Percentiles rank a stretch among this genome's conserved stretches.
phyloP scores from a whole-genome alignment of 2,329 filamentous ascomycete genomes.

The Arthrobotrys megalospora region DNA sequence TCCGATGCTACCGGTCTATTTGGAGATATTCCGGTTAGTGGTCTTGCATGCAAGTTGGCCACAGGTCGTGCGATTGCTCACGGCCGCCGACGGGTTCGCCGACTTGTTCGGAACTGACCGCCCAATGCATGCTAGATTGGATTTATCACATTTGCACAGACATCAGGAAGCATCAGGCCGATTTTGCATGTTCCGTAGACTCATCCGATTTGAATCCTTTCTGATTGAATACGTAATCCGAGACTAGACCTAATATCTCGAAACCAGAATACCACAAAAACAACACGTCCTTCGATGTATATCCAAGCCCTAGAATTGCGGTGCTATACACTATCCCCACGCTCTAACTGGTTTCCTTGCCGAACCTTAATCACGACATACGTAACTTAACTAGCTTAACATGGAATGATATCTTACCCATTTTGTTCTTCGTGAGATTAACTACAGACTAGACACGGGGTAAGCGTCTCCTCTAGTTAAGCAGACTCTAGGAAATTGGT shows the following conservation, averaged over 20 bases:
- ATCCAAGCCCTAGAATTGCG: not conserved
- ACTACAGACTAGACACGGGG: too few relatives aligned
- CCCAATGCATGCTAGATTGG: constrained; percentile 9
- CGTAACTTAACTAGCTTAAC: too few relatives aligned
- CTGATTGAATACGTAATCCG: constrained; percentile 21
- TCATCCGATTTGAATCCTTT: not conserved
- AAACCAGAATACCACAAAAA: constrained; percentile 17
- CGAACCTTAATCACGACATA: too few relatives aligned
- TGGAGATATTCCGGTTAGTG: constrained; percentile 12
- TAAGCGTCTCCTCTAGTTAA: too few relatives aligned
- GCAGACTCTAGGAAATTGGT: too few relatives aligned
- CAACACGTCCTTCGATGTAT: not conserved
- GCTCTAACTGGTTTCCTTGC: too few relatives aligned
- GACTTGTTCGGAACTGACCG: constrained; percentile 8
- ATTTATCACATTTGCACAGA: not conserved
- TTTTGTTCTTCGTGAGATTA: too few relatives aligned
- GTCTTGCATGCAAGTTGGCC: too few relatives aligned
- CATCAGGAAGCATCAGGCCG: not conserved
- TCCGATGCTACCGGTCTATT: constrained; percentile 25
- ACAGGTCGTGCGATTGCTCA: not conserved
- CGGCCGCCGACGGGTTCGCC: constrained; percentile 17
- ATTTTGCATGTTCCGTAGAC: not conserved
- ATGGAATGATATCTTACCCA: too few relatives aligned
- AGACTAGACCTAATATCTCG: not conserved
- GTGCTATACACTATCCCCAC: not conserved